Percentiles rank a stretch among this genome's conserved stretches.
Evolutionary conservation across 78 protist species (phyloP).

Genomic region (slime mould (Dictyostelium discoideum)): DNA sequence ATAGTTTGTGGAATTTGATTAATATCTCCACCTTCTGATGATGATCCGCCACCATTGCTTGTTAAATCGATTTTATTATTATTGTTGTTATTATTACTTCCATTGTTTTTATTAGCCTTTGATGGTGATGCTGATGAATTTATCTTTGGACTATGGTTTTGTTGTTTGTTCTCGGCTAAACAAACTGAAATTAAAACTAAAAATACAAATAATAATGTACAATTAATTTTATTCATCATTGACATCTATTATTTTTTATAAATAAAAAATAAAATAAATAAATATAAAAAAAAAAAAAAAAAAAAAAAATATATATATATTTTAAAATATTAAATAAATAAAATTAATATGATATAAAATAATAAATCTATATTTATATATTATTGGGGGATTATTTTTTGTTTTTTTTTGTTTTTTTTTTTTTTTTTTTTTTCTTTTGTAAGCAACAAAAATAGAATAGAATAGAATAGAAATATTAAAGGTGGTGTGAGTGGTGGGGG

Average conservation of each 20-base stretch:
- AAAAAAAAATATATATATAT: background rate
- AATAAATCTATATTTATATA: background rate
- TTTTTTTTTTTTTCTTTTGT: background rate
- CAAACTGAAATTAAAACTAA: background rate
- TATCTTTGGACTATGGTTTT: background rate
- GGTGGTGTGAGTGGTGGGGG: background rate
- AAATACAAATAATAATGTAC: background rate
- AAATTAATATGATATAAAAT: background rate
- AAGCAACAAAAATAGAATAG: background rate
- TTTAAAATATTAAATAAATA: too few relatives aligned
- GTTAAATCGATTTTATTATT: background rate
- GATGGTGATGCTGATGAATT: background rate
- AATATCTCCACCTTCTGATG: background rate
- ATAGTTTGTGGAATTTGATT: slow-evolving; percentile 37
- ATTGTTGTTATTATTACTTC: background rate
- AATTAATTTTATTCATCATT: background rate
- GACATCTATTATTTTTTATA: background rate
- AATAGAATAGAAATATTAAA: background rate
- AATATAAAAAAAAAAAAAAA: background rate
- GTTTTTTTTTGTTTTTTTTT: background rate
- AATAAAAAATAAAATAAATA: too few relatives aligned
- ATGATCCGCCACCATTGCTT: background rate
- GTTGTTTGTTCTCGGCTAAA: slow-evolving; percentile 1
- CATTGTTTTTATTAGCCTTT: background rate
- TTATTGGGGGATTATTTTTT: background rate